phyloP scores from a whole-genome alignment of 2,329 filamentous ascomycete genomes.

The Elsinoe arachidis region DNA sequence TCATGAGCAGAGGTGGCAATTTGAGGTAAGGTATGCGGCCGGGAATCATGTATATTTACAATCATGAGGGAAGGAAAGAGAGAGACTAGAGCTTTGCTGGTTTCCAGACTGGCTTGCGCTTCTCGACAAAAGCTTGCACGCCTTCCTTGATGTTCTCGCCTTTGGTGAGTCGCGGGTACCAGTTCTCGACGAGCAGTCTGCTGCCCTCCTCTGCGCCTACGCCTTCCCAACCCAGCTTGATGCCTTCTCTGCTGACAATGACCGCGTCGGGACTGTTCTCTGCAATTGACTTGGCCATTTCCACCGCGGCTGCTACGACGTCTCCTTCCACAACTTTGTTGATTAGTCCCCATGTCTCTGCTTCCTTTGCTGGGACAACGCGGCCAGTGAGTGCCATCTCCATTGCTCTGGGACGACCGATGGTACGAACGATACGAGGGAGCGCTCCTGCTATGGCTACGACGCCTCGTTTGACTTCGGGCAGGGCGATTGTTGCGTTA shows the following conservation, averaged over 20 bases:
- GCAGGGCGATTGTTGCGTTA: constrained; percentile 56
- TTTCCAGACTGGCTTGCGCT: constrained; percentile 59
- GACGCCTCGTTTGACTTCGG: constrained; percentile 64
- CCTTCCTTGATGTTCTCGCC: constrained; percentile 70
- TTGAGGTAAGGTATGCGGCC: background rate
- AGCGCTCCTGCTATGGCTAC: constrained; percentile 63
- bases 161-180: constrained; percentile 51
- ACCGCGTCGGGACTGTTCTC: constrained; percentile 62
- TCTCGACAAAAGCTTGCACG: constrained; percentile 67
- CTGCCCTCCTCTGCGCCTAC: constrained; percentile 57
- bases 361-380: constrained; percentile 50
- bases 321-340: constrained; percentile 50
- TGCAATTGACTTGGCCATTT: constrained; percentile 53
- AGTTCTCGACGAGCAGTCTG: constrained; percentile 46
- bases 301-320: constrained; percentile 51
- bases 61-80: background rate
- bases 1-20: background rate
- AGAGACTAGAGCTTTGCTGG: constrained; percentile 30
- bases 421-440: constrained; percentile 54
- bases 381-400: constrained; percentile 63
- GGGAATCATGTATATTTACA: background rate
- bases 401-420: constrained; percentile 61
- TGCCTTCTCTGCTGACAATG: constrained; percentile 61
- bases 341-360: constrained; percentile 59
- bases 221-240: constrained; percentile 65